These are phyloP conservation scores for Cladosporium sp. DNA, from an alignment of 2,329 filamentous ascomycete genomes.

Conservation along the genomic window DNA sequence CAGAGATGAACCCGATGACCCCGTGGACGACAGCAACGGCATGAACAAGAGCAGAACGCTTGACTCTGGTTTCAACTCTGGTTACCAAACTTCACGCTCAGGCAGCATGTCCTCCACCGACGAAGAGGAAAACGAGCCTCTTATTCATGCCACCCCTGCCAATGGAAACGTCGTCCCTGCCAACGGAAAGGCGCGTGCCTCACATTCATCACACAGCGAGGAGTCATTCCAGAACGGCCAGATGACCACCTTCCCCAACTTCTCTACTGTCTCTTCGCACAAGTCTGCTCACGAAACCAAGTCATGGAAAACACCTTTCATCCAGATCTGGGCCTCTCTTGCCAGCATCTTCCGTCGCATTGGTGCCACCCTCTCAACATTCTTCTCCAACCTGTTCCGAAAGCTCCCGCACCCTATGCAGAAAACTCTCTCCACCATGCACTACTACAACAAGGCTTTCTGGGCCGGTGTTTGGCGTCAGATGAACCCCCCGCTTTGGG, in stretches of 20 bases:
- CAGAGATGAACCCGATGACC: conserved; percentile 49
- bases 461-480: conserved; percentile 78
- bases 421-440: conserved; percentile 48
- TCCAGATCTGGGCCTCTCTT: conserved; percentile 28
- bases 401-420: conserved; percentile 58
- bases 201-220: conserved; percentile 22
- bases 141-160: conserved; percentile 45
- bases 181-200: conserved; percentile 31
- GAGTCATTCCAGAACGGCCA: conserved; percentile 49
- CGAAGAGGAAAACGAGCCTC: conserved; percentile 34
- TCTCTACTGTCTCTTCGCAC: conserved; percentile 30
- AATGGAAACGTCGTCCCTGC: conserved; percentile 51
- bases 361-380: conserved; percentile 30
- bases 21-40: conserved; percentile 45
- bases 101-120: conserved; percentile 35
- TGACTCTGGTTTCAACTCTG: conserved; percentile 52
- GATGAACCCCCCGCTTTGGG: conserved; percentile 98
- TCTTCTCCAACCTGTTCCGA: conserved; percentile 46
- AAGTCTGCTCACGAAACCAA: conserved; percentile 28
- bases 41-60: conserved; percentile 26
- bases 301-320: conserved; percentile 19
- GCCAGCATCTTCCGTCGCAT: conserved; percentile 31
- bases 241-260: conserved; percentile 52
- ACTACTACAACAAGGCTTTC: conserved; percentile 53
- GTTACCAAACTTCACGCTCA: conserved; percentile 44